Base-by-base conservation (phyloP, 805 yeast genomes). In the Wickerhamomyces chambardii region DNA sequence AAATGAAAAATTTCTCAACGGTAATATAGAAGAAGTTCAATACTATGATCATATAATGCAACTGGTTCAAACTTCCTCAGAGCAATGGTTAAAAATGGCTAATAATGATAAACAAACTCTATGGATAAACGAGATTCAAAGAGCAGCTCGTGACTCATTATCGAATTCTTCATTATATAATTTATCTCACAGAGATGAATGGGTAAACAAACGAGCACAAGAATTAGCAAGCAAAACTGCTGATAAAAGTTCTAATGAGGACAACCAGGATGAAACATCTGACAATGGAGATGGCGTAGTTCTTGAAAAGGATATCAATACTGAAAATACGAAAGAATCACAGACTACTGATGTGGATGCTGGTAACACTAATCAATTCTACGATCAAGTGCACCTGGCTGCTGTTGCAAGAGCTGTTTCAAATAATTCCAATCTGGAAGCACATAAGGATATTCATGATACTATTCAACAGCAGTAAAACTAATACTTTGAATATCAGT, bases 1-100 rank as follows among this genome's bases (percentile, higher is more conserved):
- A 26, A 51, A 41, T 36, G 34, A 51, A 35, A 39, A 39, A 44
- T 42, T 55, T 47, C 22, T 45, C 30, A 32, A 43, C 19, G 19
- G 27, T 24, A 26, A 39, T 10, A 32, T 29, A 24, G 35, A 43
- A 12, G 37, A 44, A 26, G 34, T 32, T 14, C 29, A 34, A 12
- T 17, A 40, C 7, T 50, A 42, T 33, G 44, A 46, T n/a, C 54
- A 53, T 4, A 55, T 59, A 35, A 54, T 56, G 47, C 58, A 58
- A 22, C 64, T 62, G 40, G 52, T 70, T n/a, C 51, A 56, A n/a
- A 59, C 55, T 0, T 72, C 74, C 0, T 68, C 61, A 26, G 71
- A 66, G 17, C 59, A 61, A 22, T 70, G 76, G 76, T 40, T 51
- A 6, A 50, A 60, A 1, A 35, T 66, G 29, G 39, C 61, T 9